Evolutionary conservation across 441 rosid species (phyloP).

Genomic region (Lagerstroemia fauriei): DNA sequence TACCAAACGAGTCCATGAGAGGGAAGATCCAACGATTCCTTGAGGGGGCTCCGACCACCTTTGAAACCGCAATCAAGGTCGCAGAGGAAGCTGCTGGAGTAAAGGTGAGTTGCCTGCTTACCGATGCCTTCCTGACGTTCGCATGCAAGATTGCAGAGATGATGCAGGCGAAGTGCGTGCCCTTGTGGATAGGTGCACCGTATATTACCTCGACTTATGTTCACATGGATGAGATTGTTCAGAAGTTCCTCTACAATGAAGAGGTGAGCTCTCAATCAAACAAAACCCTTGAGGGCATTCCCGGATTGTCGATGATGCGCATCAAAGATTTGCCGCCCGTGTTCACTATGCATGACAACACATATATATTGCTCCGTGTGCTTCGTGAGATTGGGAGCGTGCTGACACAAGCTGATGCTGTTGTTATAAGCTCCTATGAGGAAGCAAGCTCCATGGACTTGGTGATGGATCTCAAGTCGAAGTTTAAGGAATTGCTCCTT

Average conservation of each 20-base stretch:
- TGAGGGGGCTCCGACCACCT: not conserved
- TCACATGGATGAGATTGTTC: not conserved
- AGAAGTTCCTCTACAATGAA: not conserved
- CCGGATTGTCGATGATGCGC: slow-evolving; percentile 28
- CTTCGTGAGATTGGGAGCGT: slow-evolving; percentile 32
- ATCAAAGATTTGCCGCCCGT: slow-evolving; percentile 29
- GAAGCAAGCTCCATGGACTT: slow-evolving; percentile 25
- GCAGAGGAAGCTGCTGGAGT: not conserved
- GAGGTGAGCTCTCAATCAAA: slow-evolving; percentile 3
- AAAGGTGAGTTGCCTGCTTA: not conserved
- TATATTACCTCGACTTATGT: too few species aligned
- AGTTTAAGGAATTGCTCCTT: slow-evolving; percentile 24
- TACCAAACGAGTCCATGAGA: not conserved
- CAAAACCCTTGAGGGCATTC: slow-evolving; percentile 34
- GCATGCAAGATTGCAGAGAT: not conserved
- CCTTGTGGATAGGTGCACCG: not conserved
- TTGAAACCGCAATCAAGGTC: not conserved
- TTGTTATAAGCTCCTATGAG: slow-evolving; percentile 33
- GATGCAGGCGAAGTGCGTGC: not conserved
- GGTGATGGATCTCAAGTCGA: slow-evolving; percentile 29
- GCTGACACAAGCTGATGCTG: slow-evolving; percentile 31
- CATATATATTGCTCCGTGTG: slow-evolving; percentile 5
- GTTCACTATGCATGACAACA: not conserved
- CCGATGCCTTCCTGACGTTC: not conserved
- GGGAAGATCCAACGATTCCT: not conserved